Evolutionary conservation across 2,329 filamentous ascomycete genomes (phyloP).

Genomic region (Claviceps arundinis): DNA sequence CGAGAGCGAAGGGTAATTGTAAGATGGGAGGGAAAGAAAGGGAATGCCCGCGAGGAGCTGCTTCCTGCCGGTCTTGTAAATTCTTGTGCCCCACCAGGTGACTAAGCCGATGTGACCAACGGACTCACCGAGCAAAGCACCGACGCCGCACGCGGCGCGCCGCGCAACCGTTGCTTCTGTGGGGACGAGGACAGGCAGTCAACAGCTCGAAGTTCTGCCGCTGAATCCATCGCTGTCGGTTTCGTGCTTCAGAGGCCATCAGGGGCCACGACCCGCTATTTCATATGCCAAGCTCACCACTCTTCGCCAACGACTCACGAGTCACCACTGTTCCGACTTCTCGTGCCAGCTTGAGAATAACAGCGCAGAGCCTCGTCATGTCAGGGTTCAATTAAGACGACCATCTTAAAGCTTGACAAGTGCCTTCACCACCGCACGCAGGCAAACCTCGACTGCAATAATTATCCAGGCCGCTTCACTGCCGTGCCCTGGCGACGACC

Average conservation of each 20-base stretch:
- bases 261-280: constrained; percentile 2
- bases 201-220: too few species aligned
- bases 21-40: constrained; percentile 29
- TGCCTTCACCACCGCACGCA: constrained; percentile 5
- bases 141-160: neutral
- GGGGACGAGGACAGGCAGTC: too few species aligned
- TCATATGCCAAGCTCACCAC: constrained; percentile 1
- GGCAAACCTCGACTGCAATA: constrained; percentile 8
- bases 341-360: neutral
- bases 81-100: neutral
- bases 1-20: constrained; percentile 31
- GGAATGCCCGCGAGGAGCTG: neutral
- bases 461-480: constrained; percentile 1
- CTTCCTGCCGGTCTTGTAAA: neutral
- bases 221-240: neutral
- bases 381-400: neutral
- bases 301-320: constrained; percentile 2
- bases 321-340: neutral
- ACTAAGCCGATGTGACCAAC: neutral
- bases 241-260: neutral
- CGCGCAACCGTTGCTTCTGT: too few species aligned
- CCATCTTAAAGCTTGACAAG: constrained; percentile 3
- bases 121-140: neutral
- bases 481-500: constrained; percentile 9
- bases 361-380: constrained; percentile 1